Evolutionary conservation across 2,329 filamentous ascomycete species (phyloP), one percentile per base, ranked within the genome.

Genomic region (Mycogone perniciosa): DNA sequence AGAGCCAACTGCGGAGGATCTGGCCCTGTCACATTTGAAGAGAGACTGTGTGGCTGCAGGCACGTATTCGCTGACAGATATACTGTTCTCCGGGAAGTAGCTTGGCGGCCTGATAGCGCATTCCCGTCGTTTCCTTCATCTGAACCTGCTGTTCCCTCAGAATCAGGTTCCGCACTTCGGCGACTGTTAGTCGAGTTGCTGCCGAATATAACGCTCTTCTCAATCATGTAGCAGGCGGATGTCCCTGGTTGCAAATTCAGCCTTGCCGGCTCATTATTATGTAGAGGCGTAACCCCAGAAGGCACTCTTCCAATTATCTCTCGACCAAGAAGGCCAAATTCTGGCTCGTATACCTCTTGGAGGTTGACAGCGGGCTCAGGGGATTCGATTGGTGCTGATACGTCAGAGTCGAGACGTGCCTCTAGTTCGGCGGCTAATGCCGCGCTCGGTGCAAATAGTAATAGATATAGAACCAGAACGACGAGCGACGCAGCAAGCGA

Each of bases 31-130:
- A 1, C 31, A 31, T 20, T 46, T 29, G 30, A 44, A 20, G 26
- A 39, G 30, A 39, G 26, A n/a, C 76, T 73, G 20, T 69, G 64
- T 9, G 92, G 93, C 60, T 95, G 89, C 29, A 81, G 68, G 67
- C 93, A 99, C 1, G 88, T 91, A 58, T 90, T 97, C 40, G 90
- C 82, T 2, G 90, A 90, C 48, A 99, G 77, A 66, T 86, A 96
- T 3, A 97, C 73, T 2, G 70, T 80, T 39, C 68, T 61, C 7
- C 52, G 33, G 7, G 58, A 30, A 20, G n/a, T 40, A 20, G 74
- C 11, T 67, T 67, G 27, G 68, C 56, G 46, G 6, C 27, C 5
- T 11, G 31, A 44, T 34, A 43, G 30, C 7, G 38, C 7, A 5
- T 40, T 38, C 35, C 43, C 9, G 26, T 35, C 26, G 13, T 35